These are phyloP conservation scores for Aspergillus sergii DNA, from an alignment of 2,329 filamentous ascomycete species.

Conservation along the genomic window DNA sequence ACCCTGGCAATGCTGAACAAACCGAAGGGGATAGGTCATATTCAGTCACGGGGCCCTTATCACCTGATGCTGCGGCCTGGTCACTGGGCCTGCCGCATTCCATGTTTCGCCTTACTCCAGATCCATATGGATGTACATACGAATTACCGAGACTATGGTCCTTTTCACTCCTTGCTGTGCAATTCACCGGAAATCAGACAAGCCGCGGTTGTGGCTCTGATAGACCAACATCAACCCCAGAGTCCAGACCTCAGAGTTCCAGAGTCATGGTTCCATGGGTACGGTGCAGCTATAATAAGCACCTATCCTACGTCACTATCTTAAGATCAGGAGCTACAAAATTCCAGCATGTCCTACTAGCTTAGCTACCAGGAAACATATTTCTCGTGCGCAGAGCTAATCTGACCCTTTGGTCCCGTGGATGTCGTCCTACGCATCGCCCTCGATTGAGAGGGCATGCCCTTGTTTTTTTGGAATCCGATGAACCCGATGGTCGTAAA, in stretches of 20 bases:
- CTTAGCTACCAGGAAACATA: not conserved
- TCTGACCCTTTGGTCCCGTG: not conserved
- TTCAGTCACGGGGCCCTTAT: slow-evolving; percentile 15
- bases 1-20: not conserved
- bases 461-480: not conserved
- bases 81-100: not conserved
- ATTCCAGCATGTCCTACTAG: not conserved
- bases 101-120: not conserved
- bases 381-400: not conserved
- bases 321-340: not conserved
- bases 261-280: not conserved
- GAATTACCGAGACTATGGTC: not conserved
- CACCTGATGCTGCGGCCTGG: slow-evolving; percentile 15
- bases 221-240: not conserved
- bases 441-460: not conserved
- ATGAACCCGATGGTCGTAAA: not conserved
- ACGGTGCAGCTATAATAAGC: not conserved
- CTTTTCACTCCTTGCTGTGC: not conserved
- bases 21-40: not conserved
- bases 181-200: not conserved
- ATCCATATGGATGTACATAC: not conserved
- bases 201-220: not conserved
- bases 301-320: not conserved
- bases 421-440: not conserved
- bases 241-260: not conserved